A percentile compares a stretch with the other conserved stretches of the same genome.
These are phyloP conservation scores for Penicillium thymicola DNA, from an alignment of 2,329 filamentous ascomycete genomes.

Conservation along the genomic window DNA sequence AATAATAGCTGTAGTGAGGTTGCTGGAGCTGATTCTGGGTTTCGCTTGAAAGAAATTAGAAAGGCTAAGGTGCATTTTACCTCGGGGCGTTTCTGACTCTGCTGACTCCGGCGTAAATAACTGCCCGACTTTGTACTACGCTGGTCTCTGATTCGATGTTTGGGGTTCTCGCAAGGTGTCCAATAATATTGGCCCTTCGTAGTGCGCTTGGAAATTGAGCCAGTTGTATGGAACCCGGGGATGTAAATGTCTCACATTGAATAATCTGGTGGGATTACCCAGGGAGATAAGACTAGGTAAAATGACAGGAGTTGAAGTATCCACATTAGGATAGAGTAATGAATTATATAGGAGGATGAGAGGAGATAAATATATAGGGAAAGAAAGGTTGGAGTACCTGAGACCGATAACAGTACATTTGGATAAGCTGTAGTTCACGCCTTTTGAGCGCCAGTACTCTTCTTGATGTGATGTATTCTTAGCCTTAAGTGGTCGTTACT, in stretches of 20 bases:
- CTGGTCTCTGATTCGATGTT: slow-evolving; percentile 1
- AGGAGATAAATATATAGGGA: background rate
- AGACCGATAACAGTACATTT: background rate
- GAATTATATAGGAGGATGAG: too few relatives aligned
- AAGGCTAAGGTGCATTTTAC: slow-evolving; percentile 2
- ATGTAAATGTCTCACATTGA: background rate
- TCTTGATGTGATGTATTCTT: background rate
- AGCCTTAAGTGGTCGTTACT: background rate
- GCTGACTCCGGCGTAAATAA: slow-evolving; percentile 5
- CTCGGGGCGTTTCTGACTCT: slow-evolving; percentile 8
- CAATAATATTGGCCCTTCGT: background rate
- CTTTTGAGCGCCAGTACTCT: background rate
- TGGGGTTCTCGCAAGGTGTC: background rate
- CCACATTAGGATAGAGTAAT: background rate
- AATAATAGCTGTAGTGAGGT: background rate
- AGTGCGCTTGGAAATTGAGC: background rate
- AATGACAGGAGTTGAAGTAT: background rate
- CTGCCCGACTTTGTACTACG: slow-evolving; percentile 15
- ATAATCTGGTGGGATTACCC: background rate
- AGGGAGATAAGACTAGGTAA: background rate
- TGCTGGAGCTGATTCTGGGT: background rate
- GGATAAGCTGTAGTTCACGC: background rate
- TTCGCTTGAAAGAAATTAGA: background rate
- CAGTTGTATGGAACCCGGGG: background rate
- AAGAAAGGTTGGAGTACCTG: background rate